phyloP scores from a whole-genome alignment of 2,329 filamentous ascomycete genomes.

The Nemania abortiva region DNA sequence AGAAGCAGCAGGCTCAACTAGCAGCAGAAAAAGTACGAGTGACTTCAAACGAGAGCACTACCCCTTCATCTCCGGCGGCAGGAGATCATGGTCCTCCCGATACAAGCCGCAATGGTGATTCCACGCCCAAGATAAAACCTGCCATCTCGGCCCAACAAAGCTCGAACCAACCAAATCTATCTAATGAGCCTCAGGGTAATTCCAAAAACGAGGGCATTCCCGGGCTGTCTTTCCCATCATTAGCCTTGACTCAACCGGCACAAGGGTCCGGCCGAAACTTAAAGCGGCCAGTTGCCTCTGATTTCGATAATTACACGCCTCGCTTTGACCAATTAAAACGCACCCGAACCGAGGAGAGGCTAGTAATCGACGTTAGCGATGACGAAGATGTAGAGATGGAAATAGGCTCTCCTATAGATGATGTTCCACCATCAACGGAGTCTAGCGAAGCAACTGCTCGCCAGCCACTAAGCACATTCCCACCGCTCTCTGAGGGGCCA shows the following conservation, averaged over 20 bases:
- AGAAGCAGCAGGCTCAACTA: slow-evolving; percentile 59
- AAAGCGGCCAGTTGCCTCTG: slow-evolving; percentile 76
- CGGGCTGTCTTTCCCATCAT: slow-evolving; percentile 44
- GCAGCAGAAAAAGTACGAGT: slow-evolving; percentile 46
- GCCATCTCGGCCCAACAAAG: slow-evolving; percentile 20
- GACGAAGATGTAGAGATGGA: slow-evolving; percentile 77
- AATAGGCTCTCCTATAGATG: slow-evolving; percentile 66
- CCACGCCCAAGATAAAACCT: slow-evolving; percentile 28
- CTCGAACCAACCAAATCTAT: slow-evolving; percentile 30
- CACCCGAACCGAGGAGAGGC: slow-evolving; percentile 62
- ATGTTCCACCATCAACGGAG: slow-evolving; percentile 50
- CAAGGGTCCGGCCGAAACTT: slow-evolving; percentile 47
- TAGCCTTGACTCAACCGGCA: slow-evolving; percentile 32
- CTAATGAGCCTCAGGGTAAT: slow-evolving; percentile 35
- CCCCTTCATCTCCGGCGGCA: slow-evolving; percentile 27
- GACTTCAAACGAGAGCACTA: slow-evolving; percentile 35
- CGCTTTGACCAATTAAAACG: slow-evolving; percentile 63
- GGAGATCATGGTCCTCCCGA: slow-evolving; percentile 7
- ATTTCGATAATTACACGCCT: slow-evolving; percentile 71
- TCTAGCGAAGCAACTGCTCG: slow-evolving; percentile 43
- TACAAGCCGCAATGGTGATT: slow-evolving; percentile 21
- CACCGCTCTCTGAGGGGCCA: slow-evolving; percentile 58
- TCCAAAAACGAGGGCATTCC: slow-evolving; percentile 44
- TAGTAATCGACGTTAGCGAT: slow-evolving; percentile 90
- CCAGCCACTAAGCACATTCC: slow-evolving; percentile 58